Evolutionary conservation across 208 protist genomes (phyloP), one percentile per base, ranked within the genome.

Genomic region (Naegleria gruberi): DNA sequence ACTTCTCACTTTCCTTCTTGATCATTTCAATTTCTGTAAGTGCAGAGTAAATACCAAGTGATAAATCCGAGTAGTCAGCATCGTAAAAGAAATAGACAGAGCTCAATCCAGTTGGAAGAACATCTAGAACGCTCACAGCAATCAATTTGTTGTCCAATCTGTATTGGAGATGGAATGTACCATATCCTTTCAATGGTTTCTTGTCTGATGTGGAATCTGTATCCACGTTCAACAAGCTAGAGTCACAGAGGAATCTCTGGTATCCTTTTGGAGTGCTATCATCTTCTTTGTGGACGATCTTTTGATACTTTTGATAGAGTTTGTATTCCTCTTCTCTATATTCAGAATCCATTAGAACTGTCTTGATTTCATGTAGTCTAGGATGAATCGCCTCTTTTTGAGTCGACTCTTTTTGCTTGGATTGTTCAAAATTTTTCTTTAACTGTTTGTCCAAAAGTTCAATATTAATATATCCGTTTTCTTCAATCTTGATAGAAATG

Each of bases 51-150:
- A 92, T 82, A 47, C 92, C 92, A 43, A 92, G 85, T 2, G 42
- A 44, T 0, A 95, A 73, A 43, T 57, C 47, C 6, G n/a, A 7
- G 37, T 90, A 92, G 12, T 94, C 91, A 19, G 94, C 93, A 90
- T 96, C 94, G 89, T 96, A 96, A 45, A 94, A 93, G 51, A 95
- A 93, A 46, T 96, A 96, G 2, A 95, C 94, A 40, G 93, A 95
- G 0, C 91, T 93, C 6, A 96, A 37, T 83, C 94, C 95, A 4
- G 55, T 26, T 42, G 93, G 93, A 17, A 95, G 94, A 42, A 89
- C 83, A 82, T 96, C 94, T 34, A 96, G 30, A 23, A 95, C 92
- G 37, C 91, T 93, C 0, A 96, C 92, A 19, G 92, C 94, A 41
- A 95, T 90, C 15, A 96, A 77, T 40, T 92, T 47, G 15, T 92